Percentiles rank a stretch among this genome's conserved stretches.
Evolutionary conservation across 148 eudicot species (phyloP).

Genomic region (Persicaria maculosa): DNA sequence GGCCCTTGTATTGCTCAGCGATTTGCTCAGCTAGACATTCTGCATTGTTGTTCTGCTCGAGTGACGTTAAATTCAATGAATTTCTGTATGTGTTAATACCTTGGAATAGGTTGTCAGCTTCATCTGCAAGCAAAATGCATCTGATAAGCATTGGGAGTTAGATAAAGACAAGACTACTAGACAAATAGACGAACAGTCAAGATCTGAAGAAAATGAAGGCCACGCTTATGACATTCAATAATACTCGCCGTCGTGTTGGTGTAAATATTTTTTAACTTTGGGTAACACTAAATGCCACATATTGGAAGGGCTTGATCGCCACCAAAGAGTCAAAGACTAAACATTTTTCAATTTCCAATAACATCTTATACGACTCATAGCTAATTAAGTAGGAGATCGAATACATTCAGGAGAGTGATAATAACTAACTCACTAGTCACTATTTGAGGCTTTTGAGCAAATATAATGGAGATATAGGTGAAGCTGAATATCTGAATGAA

Average conservation of each 20-base stretch:
- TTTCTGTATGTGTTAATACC: conserved; percentile 55
- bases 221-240: not conserved
- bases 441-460: too few species aligned
- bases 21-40: conserved; percentile 61
- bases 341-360: not conserved
- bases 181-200: not conserved
- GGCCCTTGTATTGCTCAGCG: conserved; percentile 53
- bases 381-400: not conserved
- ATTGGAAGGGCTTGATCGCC: not conserved
- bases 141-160: not conserved
- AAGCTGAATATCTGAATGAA: not conserved
- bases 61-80: conserved; percentile 42
- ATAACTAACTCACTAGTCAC: not conserved
- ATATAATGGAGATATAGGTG: not conserved
- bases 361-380: not conserved
- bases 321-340: not conserved
- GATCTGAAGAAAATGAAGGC: not conserved
- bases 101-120: conserved; percentile 56
- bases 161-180: not conserved
- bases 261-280: too few species aligned
- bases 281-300: too few species aligned
- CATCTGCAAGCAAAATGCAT: conserved; percentile 26
- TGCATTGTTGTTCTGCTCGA: conserved; percentile 49
- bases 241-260: not conserved
- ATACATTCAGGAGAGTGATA: not conserved